phyloP scores from a whole-genome alignment of 2,329 filamentous ascomycete species.

The Diaporthe batatas region DNA sequence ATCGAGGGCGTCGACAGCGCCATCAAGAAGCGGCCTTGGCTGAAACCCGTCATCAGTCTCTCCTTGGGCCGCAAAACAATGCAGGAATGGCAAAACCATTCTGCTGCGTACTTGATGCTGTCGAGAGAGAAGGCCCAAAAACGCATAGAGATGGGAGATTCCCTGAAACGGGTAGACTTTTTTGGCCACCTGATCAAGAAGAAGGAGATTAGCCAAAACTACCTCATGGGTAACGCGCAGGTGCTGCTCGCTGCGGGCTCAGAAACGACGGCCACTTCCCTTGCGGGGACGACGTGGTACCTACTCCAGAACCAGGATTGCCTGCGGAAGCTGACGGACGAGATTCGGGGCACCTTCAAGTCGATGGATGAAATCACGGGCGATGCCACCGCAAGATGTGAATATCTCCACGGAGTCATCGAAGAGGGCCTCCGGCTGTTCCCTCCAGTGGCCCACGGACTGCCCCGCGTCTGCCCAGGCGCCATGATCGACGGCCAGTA shows the following conservation, averaged over 20 bases:
- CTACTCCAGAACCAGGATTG: constrained; percentile 47
- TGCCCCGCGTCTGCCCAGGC: constrained; percentile 42
- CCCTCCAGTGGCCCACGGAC: constrained; percentile 30
- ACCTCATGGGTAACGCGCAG: constrained; percentile 32
- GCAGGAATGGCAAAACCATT: background rate
- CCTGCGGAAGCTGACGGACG: constrained; percentile 50
- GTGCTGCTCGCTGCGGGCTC: constrained; percentile 40
- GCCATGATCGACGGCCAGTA: constrained; percentile 39
- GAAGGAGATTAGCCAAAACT: constrained; percentile 23
- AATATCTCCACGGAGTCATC: constrained; percentile 29
- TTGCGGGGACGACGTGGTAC: constrained; percentile 39
- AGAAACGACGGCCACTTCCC: constrained; percentile 42
- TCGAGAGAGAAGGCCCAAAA: constrained; percentile 33
- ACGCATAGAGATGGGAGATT: constrained; percentile 28
- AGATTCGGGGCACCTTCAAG: constrained; percentile 56
- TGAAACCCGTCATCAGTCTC: background rate
- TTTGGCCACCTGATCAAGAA: constrained; percentile 39
- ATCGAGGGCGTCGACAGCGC: background rate
- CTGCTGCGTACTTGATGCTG: background rate
- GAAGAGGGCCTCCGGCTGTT: constrained; percentile 36
- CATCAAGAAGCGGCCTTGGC: constrained; percentile 3
- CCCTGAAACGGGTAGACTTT: constrained; percentile 29
- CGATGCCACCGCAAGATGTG: constrained; percentile 24
- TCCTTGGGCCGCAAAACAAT: constrained; percentile 6
- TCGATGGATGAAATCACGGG: constrained; percentile 54